Base-by-base conservation (phyloP, 1,139 yeast species). In the Lizanozyma gosingica region DNA sequence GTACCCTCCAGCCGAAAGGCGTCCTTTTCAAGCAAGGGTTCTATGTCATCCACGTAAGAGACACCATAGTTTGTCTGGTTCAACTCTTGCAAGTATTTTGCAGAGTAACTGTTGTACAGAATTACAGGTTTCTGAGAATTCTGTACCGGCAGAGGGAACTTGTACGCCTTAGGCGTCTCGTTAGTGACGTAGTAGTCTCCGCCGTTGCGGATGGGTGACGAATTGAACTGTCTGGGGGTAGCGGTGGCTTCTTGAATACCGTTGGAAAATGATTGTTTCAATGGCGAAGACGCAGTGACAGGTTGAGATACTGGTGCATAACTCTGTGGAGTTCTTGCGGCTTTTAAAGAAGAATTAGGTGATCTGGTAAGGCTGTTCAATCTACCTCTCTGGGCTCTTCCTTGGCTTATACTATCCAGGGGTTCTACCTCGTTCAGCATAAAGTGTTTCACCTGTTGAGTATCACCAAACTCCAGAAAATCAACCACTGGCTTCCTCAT, bases 141-240 rank as follows among this genome's bases (percentile, higher is more conserved):
- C n/a, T 35, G 17, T 49, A 44, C 3, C 60, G 58, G 22, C 60
- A 44, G 4, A 1, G 80, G 80, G 45, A 75, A 75, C 50, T 70
- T 72, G 54, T 72, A 75, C 14, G 67, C 57, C 37, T 57, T 65
- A 2, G 75, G 73, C 41, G 56, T 56, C 36, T 57, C 53, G 40
- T 62, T 65, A 3, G 75, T 67, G 14, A 70, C 64, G 36, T 63
- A 61, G 45, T 66, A 68, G 34, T 72, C 76, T 27, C 57, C 53
- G 35, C 42, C 43, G 11, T 22, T 22, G 6, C 29, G 6, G 6
- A 22, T 22, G 11, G 29, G 29, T 6, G 29, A 22, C 6, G 29
- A 22, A 22, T 22, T 22, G 29, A 22, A 22, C 11, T 22, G 29
- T 22, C 29, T 22, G 11, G 29, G 29, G 11, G 29, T 22, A 11